A percentile compares a stretch with the other conserved stretches of the same genome.
These are phyloP conservation scores for Macrolepiota fuliginosa DNA, from an alignment of 768 basidiomycete genomes.

Conservation along the genomic window DNA sequence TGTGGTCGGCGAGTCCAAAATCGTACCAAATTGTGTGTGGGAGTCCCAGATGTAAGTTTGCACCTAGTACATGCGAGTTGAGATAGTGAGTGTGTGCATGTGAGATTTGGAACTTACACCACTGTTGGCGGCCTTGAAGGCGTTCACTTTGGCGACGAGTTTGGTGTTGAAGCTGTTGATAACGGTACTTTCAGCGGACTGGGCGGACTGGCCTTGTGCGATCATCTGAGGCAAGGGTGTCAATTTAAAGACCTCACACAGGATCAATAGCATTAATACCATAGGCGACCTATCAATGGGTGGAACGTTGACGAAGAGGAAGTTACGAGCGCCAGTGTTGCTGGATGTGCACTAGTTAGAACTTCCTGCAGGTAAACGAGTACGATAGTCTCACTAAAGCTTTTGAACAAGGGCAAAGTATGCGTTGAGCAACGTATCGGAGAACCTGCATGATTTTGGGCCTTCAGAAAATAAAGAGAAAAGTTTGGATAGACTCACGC, in stretches of 20 bases:
- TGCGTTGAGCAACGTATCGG: slow-evolving; percentile 28
- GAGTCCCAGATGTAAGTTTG: slow-evolving; percentile 50
- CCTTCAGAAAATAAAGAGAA: neutral
- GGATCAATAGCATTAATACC: slow-evolving; percentile 20
- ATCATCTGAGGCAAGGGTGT: slow-evolving; percentile 42
- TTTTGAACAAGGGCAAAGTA: slow-evolving; percentile 30
- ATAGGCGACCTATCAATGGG: slow-evolving; percentile 41
- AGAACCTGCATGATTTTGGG: slow-evolving; percentile 27
- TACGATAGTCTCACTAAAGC: slow-evolving; percentile 8
- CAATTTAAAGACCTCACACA: no score
- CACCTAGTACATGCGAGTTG: neutral
- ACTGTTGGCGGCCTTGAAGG: slow-evolving; percentile 41
- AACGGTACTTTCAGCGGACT: slow-evolving; percentile 40
- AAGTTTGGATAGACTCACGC: slow-evolving; percentile 34
- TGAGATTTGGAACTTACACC: slow-evolving; percentile 35
- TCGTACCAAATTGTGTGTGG: slow-evolving; percentile 43
- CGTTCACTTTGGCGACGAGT: slow-evolving; percentile 35
- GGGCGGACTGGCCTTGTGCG: slow-evolving; percentile 35
- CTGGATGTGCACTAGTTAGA: slow-evolving; percentile 23
- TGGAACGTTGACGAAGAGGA: slow-evolving; percentile 45
- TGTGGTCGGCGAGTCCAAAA: slow-evolving; percentile 44
- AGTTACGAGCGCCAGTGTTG: slow-evolving; percentile 52
- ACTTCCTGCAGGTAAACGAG: neutral
- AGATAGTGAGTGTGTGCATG: neutral
- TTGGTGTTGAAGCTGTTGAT: slow-evolving; percentile 52